Evolutionary conservation across 2,329 filamentous ascomycete genomes (phyloP), one percentile per base, ranked within the genome.

Genomic region (Elsinoe ampelina): DNA sequence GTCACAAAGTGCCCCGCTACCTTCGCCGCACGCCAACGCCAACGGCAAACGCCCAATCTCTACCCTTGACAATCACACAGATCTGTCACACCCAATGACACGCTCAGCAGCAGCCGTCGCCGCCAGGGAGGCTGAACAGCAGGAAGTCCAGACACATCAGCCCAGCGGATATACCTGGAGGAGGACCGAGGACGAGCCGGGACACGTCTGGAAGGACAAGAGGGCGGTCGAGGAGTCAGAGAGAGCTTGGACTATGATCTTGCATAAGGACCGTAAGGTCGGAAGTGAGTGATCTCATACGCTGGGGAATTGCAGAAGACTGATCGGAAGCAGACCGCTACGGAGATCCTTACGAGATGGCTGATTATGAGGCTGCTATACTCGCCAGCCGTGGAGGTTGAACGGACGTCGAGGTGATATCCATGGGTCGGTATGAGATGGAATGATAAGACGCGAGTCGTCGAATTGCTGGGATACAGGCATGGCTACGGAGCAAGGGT

Each of bases 181-280:
- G 26, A 65, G 63, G 61, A 63, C 63, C 58, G 71, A 71, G 54
- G 70, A 75, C 35, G 68, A 71, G 59, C 77, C 77, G 6, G 76
- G 79, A 2, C 75, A 74, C 45, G 70, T 70, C 7, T 83, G 79
- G 79, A 73, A 73, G 61, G 80, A 73, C 60, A 80, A 78, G 66
- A 81, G 80, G 63, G 77, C 78, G 4, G 67, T 75, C 59, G 80
- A 83, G 58, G 81, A 83, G 56, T 77, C 73, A 61, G 69, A 75
- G 42, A 71, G 77, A 22, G 76, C 75, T 15, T 72, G 73, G 71
- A 75, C 77, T 26, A 64, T 63, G 60, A 62, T 83, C 47, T 64
- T 80, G 50, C 78, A 83, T 64, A 73, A 72, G 62, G 74, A 79
- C 17, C 39, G 35, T 2, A 63, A 63, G 59, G 59, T 71, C n/a